phyloP scores from a whole-genome alignment of 257 asterid species.

The Cinchona pubescens region DNA sequence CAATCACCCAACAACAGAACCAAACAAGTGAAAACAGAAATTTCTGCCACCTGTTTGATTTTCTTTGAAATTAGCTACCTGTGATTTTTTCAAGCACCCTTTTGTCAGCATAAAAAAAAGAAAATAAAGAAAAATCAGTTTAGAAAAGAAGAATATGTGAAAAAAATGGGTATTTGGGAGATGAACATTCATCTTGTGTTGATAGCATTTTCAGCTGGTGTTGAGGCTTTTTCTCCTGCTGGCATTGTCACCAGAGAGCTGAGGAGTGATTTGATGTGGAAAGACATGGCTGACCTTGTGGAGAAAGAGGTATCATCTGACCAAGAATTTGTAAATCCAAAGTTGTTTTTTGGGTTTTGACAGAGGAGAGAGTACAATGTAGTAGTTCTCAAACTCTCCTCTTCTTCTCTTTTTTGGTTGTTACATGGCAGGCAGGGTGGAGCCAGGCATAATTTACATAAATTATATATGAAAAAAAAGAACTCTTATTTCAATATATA shows the following conservation, averaged over 20 bases:
- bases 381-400: conserved; percentile 17
- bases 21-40: conserved; percentile 2
- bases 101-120: not conserved
- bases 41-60: conserved; percentile 3
- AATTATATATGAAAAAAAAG: conserved; percentile 24
- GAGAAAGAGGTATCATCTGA: conserved; percentile 35
- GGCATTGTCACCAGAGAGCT: conserved; percentile 2
- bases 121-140: not conserved
- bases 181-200: conserved; percentile 8
- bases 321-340: conserved; percentile 36
- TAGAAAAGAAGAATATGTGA: not conserved
- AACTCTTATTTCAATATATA: conserved; percentile 16
- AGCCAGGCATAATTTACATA: conserved; percentile 63
- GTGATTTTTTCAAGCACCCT: not conserved
- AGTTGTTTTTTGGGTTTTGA: conserved; percentile 44
- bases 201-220: not conserved
- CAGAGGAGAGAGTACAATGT: conserved; percentile 44
- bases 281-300: conserved; percentile 41
- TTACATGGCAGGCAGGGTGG: conserved; percentile 75
- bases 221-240: not conserved
- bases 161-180: conserved; percentile 16
- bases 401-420: conserved; percentile 37
- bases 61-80: not conserved
- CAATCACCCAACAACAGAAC: conserved; percentile 9
- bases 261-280: conserved; percentile 20